Evolutionary conservation across 805 yeast genomes (phyloP).

Genomic region (Sugiyamaella lignohabitans): DNA sequence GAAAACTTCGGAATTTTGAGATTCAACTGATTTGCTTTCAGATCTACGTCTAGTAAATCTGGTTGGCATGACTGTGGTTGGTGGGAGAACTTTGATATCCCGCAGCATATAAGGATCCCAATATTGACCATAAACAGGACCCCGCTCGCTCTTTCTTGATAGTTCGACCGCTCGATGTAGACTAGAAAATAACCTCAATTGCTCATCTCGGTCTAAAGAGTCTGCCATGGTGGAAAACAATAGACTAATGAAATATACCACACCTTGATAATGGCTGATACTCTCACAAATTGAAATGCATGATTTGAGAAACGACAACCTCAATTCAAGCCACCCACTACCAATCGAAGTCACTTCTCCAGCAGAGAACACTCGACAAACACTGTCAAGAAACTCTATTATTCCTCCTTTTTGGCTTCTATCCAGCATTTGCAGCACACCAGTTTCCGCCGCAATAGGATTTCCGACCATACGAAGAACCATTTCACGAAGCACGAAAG

Average conservation of each 20-base stretch:
- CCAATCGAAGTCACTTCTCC: conserved; percentile 31
- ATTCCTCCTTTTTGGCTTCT: conserved; percentile 25
- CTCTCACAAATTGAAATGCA: conserved; percentile 50
- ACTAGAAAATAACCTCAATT: conserved; percentile 35
- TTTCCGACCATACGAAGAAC: conserved; percentile 37
- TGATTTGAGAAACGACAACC: conserved; percentile 47
- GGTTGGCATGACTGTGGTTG: conserved; percentile 5
- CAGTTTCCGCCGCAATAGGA: neutral
- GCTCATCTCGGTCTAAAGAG: conserved; percentile 54
- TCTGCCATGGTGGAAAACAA: conserved; percentile 51
- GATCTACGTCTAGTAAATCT: neutral
- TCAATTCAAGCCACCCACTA: conserved; percentile 50
- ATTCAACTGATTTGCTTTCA: neutral
- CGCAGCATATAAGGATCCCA: conserved; percentile 73
- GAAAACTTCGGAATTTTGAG: conserved; percentile 33
- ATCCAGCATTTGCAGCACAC: conserved; percentile 1
- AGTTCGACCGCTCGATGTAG: conserved; percentile 29
- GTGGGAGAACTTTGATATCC: conserved; percentile 31
- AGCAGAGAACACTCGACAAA: conserved; percentile 52
- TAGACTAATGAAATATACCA: conserved; percentile 44
- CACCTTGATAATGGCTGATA: conserved; percentile 40
- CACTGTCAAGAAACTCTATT: conserved; percentile 40
- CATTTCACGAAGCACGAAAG: conserved; percentile 62
- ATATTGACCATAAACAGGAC: conserved; percentile 33
- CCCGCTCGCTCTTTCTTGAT: conserved; percentile 12